A percentile compares a stretch with the other conserved stretches of the same genome.
Conservation (phyloP, 371 early-diverging fungal genomes). For the Dentiscutata heterogama region DNA sequence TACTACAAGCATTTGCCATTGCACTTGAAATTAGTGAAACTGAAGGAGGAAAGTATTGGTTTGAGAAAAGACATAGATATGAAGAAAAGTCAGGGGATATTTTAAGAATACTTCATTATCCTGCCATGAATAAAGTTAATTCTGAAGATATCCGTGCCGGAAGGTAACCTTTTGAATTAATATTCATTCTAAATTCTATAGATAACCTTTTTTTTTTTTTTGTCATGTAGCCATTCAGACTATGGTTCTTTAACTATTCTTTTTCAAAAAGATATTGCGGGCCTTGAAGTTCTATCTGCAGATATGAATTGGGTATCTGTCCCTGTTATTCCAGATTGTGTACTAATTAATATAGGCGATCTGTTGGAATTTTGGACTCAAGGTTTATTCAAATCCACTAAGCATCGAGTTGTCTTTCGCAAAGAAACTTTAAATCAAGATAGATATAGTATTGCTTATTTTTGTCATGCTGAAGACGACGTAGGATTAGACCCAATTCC, state of each 20-base stretch:
- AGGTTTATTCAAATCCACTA: conserved; percentile 74
- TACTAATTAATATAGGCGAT: conserved; percentile 80
- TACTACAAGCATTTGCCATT: conserved; percentile 70
- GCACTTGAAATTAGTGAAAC: conserved; percentile 68
- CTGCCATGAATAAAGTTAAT: conserved; percentile 50
- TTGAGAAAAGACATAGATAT: conserved; percentile 63
- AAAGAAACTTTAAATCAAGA: conserved; percentile 61
- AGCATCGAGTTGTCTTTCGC: conserved; percentile 78
- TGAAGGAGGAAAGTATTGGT: conserved; percentile 62
- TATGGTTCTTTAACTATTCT: conserved; percentile 80
- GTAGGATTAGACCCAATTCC: conserved; percentile 36
- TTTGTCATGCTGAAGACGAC: conserved; percentile 68
- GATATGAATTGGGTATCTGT: conserved; percentile 71
- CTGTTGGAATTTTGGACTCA: conserved; percentile 78
- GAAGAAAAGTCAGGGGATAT: conserved; percentile 59
- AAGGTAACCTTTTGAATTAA: conserved; percentile 51
- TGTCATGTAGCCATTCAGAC: conserved; percentile 68
- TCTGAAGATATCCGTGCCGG: conserved; percentile 66
- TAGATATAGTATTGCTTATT: conserved; percentile 80
- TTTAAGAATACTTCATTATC: conserved; percentile 73
- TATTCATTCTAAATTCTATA: too few relatives aligned
- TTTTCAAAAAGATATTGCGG: conserved; percentile 77
- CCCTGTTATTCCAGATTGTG: conserved; percentile 65
- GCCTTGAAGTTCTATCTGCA: conserved; percentile 71
- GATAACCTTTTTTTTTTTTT: background rate